These are phyloP conservation scores for Candida methanosorbosa DNA, from an alignment of 805 yeast species.

Conservation along the genomic window DNA sequence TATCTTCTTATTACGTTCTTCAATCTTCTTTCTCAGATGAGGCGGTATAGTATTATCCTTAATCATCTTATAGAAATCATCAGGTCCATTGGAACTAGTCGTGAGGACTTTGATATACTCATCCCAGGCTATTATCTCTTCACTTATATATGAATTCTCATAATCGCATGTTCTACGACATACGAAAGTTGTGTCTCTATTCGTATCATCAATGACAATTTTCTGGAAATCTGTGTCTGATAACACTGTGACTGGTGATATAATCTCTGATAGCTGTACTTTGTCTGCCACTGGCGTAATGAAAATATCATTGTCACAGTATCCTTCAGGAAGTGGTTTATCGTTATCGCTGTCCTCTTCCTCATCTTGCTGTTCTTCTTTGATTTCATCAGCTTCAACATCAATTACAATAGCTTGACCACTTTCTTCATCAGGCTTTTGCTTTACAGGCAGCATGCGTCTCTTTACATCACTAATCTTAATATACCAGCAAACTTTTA, in stretches of 20 bases:
- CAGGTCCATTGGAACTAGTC: no score
- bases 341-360: slow-evolving; percentile 8
- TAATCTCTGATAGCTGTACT: slow-evolving; percentile 33
- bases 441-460: slow-evolving; percentile 24
- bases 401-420: no score
- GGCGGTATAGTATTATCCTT: no score
- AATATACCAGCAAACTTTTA: slow-evolving; percentile 41
- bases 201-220: slow-evolving; percentile 28
- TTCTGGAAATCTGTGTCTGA: slow-evolving; percentile 26
- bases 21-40: no score
- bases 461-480: slow-evolving; percentile 33
- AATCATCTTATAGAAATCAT: no score
- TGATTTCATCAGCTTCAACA: slow-evolving; percentile 5
- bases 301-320: slow-evolving; percentile 38
- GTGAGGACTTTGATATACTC: slow-evolving; percentile 10
- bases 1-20: slow-evolving; percentile 6
- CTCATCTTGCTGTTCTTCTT: slow-evolving; percentile 7
- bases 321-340: slow-evolving; percentile 13
- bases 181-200: slow-evolving; percentile 23
- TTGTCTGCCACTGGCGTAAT: slow-evolving; percentile 42
- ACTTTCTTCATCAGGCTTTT: slow-evolving; percentile 18
- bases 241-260: slow-evolving; percentile 36
- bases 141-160: no score
- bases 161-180: slow-evolving; percentile 36
- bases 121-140: slow-evolving; percentile 34